Conservation (phyloP, 1,139 yeast genomes). For the Casaregolazyma lundiana region DNA sequence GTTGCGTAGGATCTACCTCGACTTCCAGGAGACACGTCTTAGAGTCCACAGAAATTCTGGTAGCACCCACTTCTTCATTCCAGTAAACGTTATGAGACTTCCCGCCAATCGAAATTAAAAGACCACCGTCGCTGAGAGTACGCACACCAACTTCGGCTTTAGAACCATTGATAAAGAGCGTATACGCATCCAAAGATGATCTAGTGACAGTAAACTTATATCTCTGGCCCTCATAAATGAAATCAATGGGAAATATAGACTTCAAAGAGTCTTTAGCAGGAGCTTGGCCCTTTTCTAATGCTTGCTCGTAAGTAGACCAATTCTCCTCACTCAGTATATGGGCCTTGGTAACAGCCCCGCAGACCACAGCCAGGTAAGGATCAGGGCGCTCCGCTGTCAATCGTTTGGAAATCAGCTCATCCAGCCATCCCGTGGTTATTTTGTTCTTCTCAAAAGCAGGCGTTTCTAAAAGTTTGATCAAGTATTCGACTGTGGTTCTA, state of each 20-base stretch:
- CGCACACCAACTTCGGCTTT: constrained; percentile 84
- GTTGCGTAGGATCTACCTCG: constrained; percentile 97
- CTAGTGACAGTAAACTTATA: constrained; percentile 95
- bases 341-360: constrained; percentile 97
- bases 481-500: constrained; percentile 94
- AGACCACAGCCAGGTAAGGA: constrained; percentile 78
- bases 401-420: constrained; percentile 86
- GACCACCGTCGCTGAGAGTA: constrained; percentile 88
- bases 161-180: constrained; percentile 89
- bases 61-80: constrained; percentile 96
- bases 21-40: constrained; percentile 90
- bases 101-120: constrained; percentile 82
- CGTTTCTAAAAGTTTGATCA: constrained; percentile 90
- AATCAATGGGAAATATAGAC: constrained; percentile 88
- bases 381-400: constrained; percentile 98
- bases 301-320: constrained; percentile 59
- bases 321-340: constrained; percentile 74
- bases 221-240: constrained; percentile 89
- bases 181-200: constrained; percentile 78
- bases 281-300: constrained; percentile 92
- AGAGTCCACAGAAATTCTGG: constrained; percentile 92
- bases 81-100: constrained; percentile 92
- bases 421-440: constrained; percentile 98
- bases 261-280: constrained; percentile 74
- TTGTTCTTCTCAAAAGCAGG: constrained; percentile 95